These are phyloP conservation scores for Suillus hirtellus DNA, from an alignment of 768 basidiomycete species.

Conservation along the genomic window DNA sequence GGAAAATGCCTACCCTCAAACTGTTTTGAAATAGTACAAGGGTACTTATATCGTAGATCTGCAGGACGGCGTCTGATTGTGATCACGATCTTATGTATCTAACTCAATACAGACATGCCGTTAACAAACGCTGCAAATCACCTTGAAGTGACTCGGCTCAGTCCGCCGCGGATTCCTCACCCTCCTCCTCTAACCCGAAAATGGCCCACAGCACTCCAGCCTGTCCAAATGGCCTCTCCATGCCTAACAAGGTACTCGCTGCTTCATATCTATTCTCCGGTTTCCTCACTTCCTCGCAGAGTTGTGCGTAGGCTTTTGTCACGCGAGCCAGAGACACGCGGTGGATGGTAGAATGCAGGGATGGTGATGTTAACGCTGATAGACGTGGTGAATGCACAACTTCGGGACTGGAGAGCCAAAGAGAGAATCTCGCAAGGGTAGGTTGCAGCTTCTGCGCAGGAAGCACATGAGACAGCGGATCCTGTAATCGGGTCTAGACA, in stretches of 20 bases:
- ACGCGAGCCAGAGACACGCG: slow-evolving; percentile 70
- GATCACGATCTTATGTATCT: neutral
- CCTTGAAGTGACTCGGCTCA: neutral
- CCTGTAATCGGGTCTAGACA: slow-evolving; percentile 35
- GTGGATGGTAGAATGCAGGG: slow-evolving; percentile 71
- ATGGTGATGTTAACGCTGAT: slow-evolving; percentile 66
- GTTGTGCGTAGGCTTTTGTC: slow-evolving; percentile 62
- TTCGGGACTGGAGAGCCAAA: slow-evolving; percentile 82
- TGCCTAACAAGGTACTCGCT: slow-evolving; percentile 79
- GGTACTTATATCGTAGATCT: neutral
- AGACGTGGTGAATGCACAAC: slow-evolving; percentile 82
- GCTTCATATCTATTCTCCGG: slow-evolving; percentile 88
- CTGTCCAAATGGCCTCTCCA: slow-evolving; percentile 83
- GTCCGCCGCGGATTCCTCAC: slow-evolving; percentile 9
- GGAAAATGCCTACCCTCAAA: neutral
- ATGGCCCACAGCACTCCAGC: slow-evolving; percentile 74
- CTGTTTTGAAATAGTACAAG: neutral
- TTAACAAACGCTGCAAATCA: neutral
- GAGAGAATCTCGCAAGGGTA: slow-evolving; percentile 70
- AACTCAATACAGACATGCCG: neutral
- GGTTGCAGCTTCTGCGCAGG: slow-evolving; percentile 65
- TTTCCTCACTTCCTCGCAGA: slow-evolving; percentile 78
- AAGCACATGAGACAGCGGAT: slow-evolving; percentile 70
- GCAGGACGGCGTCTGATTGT: neutral
- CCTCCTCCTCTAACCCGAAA: slow-evolving; percentile 63